Base-by-base conservation (phyloP, 2,329 filamentous ascomycete species). In the Aureobasidium namibiae region DNA sequence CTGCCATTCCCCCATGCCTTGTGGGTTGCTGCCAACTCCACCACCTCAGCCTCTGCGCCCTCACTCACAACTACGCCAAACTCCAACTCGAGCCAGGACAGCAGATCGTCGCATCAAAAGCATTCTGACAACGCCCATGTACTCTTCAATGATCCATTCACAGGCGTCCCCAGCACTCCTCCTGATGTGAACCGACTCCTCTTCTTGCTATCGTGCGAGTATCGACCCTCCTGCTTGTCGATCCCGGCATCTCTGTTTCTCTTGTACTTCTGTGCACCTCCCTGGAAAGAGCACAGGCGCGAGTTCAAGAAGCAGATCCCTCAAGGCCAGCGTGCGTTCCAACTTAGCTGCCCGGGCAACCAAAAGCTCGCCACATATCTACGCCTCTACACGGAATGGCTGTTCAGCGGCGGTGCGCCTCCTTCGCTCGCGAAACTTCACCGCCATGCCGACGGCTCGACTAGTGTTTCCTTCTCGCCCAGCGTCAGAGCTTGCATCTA, bases 331-430 rank as follows among this genome's bases (percentile, higher is more conserved):
- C 33, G 29, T 2, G 10, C 1, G 2, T 56, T 36, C 23, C 10
- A 5, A n/a, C 34, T 48, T 21, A 34, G 16, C 2, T 58, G 38
- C 14, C 23, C 11, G 10, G 4, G 1, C 11, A 10, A 26, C 7
- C 38, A 21, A 1, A 18, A n/a, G 18, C 8, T 38, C 39, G 10
- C 46, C 11, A 53, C 29, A 18, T 49, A 50, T 39, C 29, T 23
- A 3, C 42, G 61, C 10, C 59, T 62, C 52, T 59, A 48, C 38
- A 57, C 50, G 1, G 36, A 29, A 21, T 39, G 38, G 44, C 21
- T 60, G 13, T 58, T 61, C 23, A 54, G 46, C 14, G 54, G 46
- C 21, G 9, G 46, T 24, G 41, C 50, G 16, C 39, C 60, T 16
- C 16, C 54, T 48, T 41, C 46, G 14, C 26, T 52, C 36, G 23